Evolutionary conservation across 73 alveolate genomes (phyloP).

Genomic region (Paramecium sonneborni): DNA sequence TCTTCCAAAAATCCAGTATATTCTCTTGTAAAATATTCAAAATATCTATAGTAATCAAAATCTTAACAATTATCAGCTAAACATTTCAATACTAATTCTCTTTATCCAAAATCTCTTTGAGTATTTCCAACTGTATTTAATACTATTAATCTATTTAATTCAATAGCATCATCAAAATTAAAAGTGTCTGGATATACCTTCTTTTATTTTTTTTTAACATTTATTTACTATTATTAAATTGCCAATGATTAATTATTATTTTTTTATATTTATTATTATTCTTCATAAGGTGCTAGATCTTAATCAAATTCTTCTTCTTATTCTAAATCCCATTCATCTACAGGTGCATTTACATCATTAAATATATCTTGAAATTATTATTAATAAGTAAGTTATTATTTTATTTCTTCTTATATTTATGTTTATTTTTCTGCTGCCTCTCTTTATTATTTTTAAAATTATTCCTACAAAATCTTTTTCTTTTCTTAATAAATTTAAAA

Average conservation of each 20-base stretch:
- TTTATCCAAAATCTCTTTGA: conserved; percentile 3
- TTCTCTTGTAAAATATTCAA: conserved; percentile 17
- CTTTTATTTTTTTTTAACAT: not conserved
- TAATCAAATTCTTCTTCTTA: conserved; percentile 13
- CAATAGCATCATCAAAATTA: not conserved
- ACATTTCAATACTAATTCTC: not conserved
- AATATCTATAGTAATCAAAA: not conserved
- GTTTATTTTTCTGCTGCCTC: conserved; percentile 1
- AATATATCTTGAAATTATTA: not conserved
- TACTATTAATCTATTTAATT: not conserved
- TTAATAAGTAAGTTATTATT: not conserved
- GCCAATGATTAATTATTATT: not conserved
- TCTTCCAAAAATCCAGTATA: not conserved
- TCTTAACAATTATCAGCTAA: not conserved
- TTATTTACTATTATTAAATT: not conserved
- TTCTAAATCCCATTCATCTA: conserved; percentile 11
- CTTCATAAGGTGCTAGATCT: conserved; percentile 12
- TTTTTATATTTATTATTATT: not conserved
- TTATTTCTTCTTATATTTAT: not conserved
- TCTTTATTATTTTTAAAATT: not conserved
- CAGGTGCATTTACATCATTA: conserved; percentile 4
- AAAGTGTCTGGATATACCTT: not conserved
- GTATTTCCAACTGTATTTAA: not conserved
- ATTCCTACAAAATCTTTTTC: not conserved
- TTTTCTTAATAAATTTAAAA: not conserved